Percentiles rank a stretch among this genome's conserved stretches.
These are phyloP conservation scores for Fusarium veterinarium DNA, from an alignment of 2,329 filamentous ascomycete genomes.

Conservation along the genomic window DNA sequence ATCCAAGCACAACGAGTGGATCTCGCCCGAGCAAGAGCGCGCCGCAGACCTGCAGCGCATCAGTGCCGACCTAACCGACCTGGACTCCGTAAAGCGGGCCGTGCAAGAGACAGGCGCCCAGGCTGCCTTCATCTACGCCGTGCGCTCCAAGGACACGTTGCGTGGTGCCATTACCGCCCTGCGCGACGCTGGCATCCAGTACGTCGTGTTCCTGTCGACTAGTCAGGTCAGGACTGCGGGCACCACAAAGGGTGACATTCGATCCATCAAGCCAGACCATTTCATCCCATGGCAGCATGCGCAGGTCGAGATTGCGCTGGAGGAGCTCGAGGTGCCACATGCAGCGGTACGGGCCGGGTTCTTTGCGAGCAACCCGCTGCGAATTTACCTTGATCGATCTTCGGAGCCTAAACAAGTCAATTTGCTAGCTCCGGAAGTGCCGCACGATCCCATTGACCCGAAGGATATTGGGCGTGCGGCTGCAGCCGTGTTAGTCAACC, in stretches of 20 bases:
- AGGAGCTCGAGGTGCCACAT: background rate
- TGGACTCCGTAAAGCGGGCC: background rate
- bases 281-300: constrained; percentile 1
- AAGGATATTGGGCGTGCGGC: background rate
- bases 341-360: background rate
- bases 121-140: constrained; percentile 3
- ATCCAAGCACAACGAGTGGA: background rate
- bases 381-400: background rate
- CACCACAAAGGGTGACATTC: background rate
- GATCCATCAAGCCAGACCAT: background rate
- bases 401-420: constrained; percentile 4
- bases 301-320: background rate
- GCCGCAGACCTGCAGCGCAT: background rate
- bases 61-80: background rate
- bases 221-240: background rate
- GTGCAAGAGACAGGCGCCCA: background rate
- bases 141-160: background rate
- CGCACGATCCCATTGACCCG: background rate
- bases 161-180: background rate
- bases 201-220: background rate
- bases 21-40: background rate
- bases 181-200: background rate
- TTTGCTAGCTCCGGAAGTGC: background rate
- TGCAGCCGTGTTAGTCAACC: background rate
- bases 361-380: background rate